These are phyloP conservation scores for Plectosphaerella sp. DNA, from an alignment of 2,329 filamentous ascomycete species.

Conservation along the genomic window DNA sequence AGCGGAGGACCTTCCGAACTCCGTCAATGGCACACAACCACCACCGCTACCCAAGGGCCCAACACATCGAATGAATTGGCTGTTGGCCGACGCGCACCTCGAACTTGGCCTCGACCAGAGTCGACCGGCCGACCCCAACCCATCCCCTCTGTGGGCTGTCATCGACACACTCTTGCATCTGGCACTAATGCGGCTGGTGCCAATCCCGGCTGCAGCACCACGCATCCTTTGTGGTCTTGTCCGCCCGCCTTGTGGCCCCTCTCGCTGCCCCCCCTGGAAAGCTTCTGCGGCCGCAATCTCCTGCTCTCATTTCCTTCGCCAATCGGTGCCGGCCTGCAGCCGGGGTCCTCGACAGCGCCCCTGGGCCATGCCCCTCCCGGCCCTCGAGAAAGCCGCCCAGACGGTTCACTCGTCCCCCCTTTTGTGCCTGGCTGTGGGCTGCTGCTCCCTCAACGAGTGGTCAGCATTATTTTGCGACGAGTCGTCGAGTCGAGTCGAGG, in stretches of 20 bases:
- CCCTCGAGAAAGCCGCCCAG: too few relatives aligned
- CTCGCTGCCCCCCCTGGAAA: background rate
- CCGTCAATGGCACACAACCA: too few relatives aligned
- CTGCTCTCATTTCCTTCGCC: slow-evolving; percentile 1
- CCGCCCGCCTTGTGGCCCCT: background rate
- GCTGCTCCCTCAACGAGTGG: background rate
- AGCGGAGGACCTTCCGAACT: too few relatives aligned
- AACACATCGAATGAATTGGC: too few relatives aligned
- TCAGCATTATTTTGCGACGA: background rate
- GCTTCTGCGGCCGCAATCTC: slow-evolving; percentile 3
- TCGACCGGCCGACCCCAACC: too few relatives aligned
- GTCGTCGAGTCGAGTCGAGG: background rate
- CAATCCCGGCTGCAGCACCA: background rate
- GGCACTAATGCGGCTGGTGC: background rate
- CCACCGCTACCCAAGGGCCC: too few relatives aligned
- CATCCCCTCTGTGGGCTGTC: too few relatives aligned
- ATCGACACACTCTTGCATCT: too few relatives aligned
- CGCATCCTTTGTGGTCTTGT: background rate
- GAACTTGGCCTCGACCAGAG: too few relatives aligned
- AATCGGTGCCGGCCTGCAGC: background rate
- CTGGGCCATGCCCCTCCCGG: background rate
- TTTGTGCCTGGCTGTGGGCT: too few relatives aligned
- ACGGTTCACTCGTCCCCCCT: too few relatives aligned
- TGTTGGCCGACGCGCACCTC: too few relatives aligned
- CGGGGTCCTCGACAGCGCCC: background rate